Evolutionary conservation across 2,329 filamentous ascomycete species (phyloP), one percentile per base, ranked within the genome.

Genomic region (Alternaria arborescens): DNA sequence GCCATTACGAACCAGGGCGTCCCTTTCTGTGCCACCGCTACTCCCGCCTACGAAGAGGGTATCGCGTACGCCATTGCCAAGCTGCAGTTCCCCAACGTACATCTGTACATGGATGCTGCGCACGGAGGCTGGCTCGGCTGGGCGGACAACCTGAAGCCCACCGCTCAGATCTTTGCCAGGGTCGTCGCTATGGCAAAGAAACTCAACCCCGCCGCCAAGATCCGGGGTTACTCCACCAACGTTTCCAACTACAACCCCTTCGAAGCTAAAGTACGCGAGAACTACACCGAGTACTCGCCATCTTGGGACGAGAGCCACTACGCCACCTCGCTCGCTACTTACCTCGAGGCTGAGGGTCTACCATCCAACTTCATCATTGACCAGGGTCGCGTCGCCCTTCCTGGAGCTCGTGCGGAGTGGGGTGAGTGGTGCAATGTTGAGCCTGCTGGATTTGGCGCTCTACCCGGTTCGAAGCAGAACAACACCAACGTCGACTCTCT

Each of bases 41-140:
- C 65, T 1, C 66, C 71, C 5, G 54, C 69, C 43, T 74, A 75
- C 50, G 72, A 75, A 43, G 62, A 71, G 41, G 72, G 72, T 41
- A 73, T 73, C 18, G 70, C 71, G 4, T 74, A 74, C 36, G 71
- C 71, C 1, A 71, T 74, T 32, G 62, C 71, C 28, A 72, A 72
- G 38, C 60, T 74, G 1, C 71, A 74, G 41, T 69, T 62, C n/a
- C 65, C 69, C 38, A 73, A 74, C 30, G 65, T 74, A 12, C 63
- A 67, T 52, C 52, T 74, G 56, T 74, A 74, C 62, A 67, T 74
- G 5, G 71, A 74, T 6, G 71, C 71, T n/a, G 71, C 71, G 2
- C 71, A 74, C 48, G 71, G 71, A 30, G 71, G 71, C 20, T 74
- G 71, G 71, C 66, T 74, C 1, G 71, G 71, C 11, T 74, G 71